A percentile compares a stretch with the other conserved stretches of the same genome.
These are phyloP conservation scores for Symbiodinium natans DNA, from an alignment of 73 alveolate genomes.

Conservation along the genomic window DNA sequence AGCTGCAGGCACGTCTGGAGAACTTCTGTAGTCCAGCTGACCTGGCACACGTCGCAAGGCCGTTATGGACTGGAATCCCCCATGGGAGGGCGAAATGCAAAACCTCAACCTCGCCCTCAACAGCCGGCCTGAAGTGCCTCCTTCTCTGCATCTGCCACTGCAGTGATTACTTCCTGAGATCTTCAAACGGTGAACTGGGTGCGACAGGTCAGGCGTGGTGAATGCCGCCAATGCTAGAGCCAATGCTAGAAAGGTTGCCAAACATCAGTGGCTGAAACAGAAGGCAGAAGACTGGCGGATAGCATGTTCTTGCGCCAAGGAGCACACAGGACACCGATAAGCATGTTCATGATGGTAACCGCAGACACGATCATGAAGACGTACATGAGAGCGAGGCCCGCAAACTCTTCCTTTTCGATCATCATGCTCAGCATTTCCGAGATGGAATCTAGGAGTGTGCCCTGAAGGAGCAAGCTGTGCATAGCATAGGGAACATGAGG, in stretches of 20 bases:
- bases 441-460: constrained; percentile 27
- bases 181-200: neutral
- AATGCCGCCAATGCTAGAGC: too few relatives aligned
- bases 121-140: neutral
- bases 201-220: too few relatives aligned
- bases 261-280: too few relatives aligned
- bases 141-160: constrained; percentile 17
- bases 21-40: constrained; percentile 19
- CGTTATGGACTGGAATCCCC: too few relatives aligned
- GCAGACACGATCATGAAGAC: constrained; percentile 53
- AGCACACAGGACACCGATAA: constrained; percentile 3
- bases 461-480: constrained; percentile 76
- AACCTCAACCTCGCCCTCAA: too few relatives aligned
- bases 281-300: too few relatives aligned
- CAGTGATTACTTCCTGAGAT: neutral
- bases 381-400: constrained; percentile 37
- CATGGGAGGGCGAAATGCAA: too few relatives aligned
- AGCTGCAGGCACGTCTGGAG: constrained; percentile 10
- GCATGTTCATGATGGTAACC: constrained; percentile 29
- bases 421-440: constrained; percentile 3
- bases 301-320: neutral
- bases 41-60: too few relatives aligned
- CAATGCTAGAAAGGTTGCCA: too few relatives aligned
- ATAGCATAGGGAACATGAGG: neutral
- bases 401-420: neutral